These are phyloP conservation scores for Aurifilum marmelostoma DNA, from an alignment of 2,329 filamentous ascomycete genomes.

Conservation along the genomic window DNA sequence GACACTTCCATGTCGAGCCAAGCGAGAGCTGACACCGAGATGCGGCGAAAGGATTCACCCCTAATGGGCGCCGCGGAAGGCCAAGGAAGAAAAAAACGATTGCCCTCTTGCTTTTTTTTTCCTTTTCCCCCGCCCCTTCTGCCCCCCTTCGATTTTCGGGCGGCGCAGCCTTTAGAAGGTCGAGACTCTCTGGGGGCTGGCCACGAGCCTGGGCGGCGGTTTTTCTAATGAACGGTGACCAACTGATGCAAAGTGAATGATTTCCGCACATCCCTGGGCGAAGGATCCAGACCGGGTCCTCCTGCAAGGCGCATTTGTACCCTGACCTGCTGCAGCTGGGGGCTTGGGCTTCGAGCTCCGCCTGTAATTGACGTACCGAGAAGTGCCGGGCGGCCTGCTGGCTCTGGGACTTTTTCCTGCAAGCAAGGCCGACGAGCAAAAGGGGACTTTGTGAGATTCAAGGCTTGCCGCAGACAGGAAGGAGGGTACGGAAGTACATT, in stretches of 20 bases:
- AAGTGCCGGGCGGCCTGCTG: slow-evolving; percentile 1
- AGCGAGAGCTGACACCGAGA: slow-evolving; percentile 9
- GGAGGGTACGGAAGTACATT: slow-evolving; percentile 12
- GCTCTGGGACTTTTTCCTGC: background rate
- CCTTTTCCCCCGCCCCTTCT: background rate
- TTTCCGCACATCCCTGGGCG: background rate
- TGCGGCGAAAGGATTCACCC: background rate
- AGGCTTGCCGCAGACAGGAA: slow-evolving; percentile 27
- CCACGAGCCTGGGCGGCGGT: background rate
- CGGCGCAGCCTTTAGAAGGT: background rate
- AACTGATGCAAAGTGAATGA: background rate
- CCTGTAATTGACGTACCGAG: background rate
- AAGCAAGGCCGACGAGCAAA: background rate
- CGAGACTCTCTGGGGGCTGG: slow-evolving; percentile 1
- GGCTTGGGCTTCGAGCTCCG: background rate
- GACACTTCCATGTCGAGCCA: background rate
- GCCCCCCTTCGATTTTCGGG: background rate
- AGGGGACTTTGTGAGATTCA: background rate
- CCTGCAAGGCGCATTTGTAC: background rate
- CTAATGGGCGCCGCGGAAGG: background rate
- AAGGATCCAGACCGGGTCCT: background rate
- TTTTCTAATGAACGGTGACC: background rate
- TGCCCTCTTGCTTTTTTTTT: background rate
- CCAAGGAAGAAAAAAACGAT: background rate
- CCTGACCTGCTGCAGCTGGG: background rate